A percentile compares a stretch with the other conserved stretches of the same genome.
Evolutionary conservation across 768 basidiomycete genomes (phyloP).

Genomic region (Boletellus emodensis): DNA sequence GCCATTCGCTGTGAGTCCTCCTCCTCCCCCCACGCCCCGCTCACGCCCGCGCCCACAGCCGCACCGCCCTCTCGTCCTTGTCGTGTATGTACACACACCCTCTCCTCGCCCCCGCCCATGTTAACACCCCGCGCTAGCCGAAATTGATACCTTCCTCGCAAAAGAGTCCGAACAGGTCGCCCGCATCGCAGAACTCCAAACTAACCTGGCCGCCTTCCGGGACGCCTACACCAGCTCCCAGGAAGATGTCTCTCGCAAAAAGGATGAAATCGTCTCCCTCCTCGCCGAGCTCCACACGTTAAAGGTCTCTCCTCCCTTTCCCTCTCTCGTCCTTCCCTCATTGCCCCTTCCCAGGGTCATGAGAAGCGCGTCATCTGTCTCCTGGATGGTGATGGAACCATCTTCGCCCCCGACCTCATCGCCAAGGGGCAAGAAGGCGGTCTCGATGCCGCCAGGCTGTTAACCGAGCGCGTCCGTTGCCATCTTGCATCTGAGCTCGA

Average conservation of each 20-base stretch:
- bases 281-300: conserved; percentile 25
- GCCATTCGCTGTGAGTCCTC: conserved; percentile 14
- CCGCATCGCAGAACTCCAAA: conserved; percentile 23
- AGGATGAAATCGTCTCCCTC: conserved; percentile 10
- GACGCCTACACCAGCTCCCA: conserved; percentile 25
- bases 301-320: conserved; percentile 17
- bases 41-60: conserved; percentile 1
- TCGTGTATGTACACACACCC: conserved; percentile 5
- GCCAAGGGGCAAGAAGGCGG: conserved; percentile 56
- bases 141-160: conserved; percentile 25
- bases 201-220: conserved; percentile 23
- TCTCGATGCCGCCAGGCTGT: conserved; percentile 46
- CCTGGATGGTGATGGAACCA: conserved; percentile 62
- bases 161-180: conserved; percentile 21
- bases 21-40: neutral
- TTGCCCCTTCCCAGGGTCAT: conserved; percentile 11
- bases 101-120: neutral
- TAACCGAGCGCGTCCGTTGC: conserved; percentile 34
- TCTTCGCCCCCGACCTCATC: conserved; percentile 54
- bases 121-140: conserved; percentile 17
- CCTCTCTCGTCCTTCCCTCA: neutral
- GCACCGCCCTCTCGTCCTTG: neutral
- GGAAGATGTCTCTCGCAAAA: conserved; percentile 16
- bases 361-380: conserved; percentile 42
- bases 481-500: conserved; percentile 19